A percentile compares a stretch with the other conserved stretches of the same genome.
phyloP scores from a whole-genome alignment of 306 rosid genomes.

The Comarum palustre region DNA sequence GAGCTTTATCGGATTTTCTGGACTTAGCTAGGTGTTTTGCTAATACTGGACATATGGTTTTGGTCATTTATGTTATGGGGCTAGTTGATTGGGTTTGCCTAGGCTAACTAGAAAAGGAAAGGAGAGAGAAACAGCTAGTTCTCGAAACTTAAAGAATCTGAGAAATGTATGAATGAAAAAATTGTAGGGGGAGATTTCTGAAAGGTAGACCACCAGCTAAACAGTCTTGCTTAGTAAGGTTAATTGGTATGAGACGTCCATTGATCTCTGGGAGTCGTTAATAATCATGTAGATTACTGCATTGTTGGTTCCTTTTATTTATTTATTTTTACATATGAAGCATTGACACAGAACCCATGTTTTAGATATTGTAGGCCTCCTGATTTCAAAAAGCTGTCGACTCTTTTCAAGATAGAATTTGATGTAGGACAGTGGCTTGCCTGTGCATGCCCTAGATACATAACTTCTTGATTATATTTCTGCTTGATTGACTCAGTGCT shows the following conservation, averaged over 20 bases:
- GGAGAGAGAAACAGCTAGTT: neutral
- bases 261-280: neutral
- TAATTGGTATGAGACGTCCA: neutral
- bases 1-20: neutral
- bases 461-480: neutral
- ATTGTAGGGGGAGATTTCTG: conserved; percentile 1
- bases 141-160: neutral
- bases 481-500: neutral
- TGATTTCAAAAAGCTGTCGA: neutral
- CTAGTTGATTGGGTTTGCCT: neutral
- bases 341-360: neutral
- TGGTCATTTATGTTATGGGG: neutral
- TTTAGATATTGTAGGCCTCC: neutral
- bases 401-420: neutral
- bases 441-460: neutral
- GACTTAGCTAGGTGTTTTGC: neutral
- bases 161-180: neutral
- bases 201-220: neutral
- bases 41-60: neutral
- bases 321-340: neutral
- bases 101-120: neutral
- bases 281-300: neutral
- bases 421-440: neutral
- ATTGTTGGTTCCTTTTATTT: neutral
- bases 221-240: neutral